These are phyloP conservation scores for Aspergillus funiculosus DNA, from an alignment of 495 filamentous ascomycete species.

Conservation along the genomic window DNA sequence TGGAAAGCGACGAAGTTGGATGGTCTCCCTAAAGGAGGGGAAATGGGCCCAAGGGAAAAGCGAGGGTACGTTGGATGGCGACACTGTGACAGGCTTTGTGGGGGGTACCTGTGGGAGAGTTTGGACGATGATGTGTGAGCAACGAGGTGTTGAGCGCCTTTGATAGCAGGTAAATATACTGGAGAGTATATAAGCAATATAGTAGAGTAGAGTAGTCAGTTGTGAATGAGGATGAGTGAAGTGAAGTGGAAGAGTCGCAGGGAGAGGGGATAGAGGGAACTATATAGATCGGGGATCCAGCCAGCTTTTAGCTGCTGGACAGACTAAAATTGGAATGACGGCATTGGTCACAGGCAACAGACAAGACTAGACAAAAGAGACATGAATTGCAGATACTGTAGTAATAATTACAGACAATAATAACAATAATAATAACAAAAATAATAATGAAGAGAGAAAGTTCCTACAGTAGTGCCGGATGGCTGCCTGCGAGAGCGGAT, in stretches of 20 bases:
- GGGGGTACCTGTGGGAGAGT: no score
- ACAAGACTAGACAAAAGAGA: not conserved
- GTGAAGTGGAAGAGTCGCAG: not conserved
- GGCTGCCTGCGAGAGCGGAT: constrained; percentile 15
- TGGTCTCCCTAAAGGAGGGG: constrained; percentile 19
- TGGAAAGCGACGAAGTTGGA: constrained; percentile 18
- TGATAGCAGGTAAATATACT: no score
- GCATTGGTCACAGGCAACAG: constrained; percentile 17
- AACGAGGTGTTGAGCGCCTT: no score
- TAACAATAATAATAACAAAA: no score
- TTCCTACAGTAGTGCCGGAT: constrained; percentile 14
- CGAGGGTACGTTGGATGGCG: constrained; percentile 21
- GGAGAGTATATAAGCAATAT: not conserved
- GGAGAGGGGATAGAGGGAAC: not conserved
- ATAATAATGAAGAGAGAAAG: not conserved
- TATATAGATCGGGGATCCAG: constrained; percentile 12
- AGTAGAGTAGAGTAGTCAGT: not conserved
- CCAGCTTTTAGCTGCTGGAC: constrained; percentile 5
- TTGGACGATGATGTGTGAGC: no score
- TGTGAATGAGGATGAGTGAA: not conserved
- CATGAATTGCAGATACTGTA: not conserved
- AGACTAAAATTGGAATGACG: constrained; percentile 12
- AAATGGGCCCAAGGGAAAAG: constrained; percentile 24
- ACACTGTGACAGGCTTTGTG: constrained; percentile 38
- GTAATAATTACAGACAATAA: constrained; percentile 8